Base-by-base conservation (phyloP, 2,329 filamentous ascomycete species). In the Stagonosporopsis tanaceti region DNA sequence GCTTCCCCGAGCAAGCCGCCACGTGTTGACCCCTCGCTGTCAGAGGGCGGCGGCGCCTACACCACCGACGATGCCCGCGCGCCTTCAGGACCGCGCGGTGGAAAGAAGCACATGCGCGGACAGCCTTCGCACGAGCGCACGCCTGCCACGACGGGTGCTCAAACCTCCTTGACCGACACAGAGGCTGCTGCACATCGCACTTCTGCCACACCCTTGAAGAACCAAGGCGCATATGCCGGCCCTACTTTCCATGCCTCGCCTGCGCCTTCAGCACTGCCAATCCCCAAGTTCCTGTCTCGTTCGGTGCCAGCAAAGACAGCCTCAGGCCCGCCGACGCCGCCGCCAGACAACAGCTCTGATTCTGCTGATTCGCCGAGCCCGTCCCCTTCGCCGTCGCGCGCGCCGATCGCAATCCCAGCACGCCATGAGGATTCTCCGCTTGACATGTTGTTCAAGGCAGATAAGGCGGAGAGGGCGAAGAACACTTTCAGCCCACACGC, bases 171-270 rank as follows among this genome's bases (percentile, higher is more conserved):
- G 63, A 70, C 71, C 34, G 71, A 74, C 47, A 67, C 66, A 30
- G 73, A 75, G 40, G 47, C 61, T 12, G 61, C 58, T 34, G 47
- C 61, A 1, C 59, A 60, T 35, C 62, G 69, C 25, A 37, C 59
- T 15, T 57, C 66, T 60, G 66, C 67, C 12, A 76, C 74, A 4
- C 74, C 74, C 6, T 62, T 67, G n/a, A 76, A 75, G 60, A 59
- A 64, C n/a, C 72, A 75, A 40, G 67, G 75, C 60, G 88, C 89
- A 42, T 99, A 97, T 78, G 95, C 95, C 37, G 95, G 94, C 14
- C 90, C 94, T 32, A 96, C 93, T 5, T 99, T 98, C 76, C 93
- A 97, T 76, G 91, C 93, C 38, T 98, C 95, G 8, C 95, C 95
- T 20, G 94, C 93, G 1, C 90, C 95, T 0, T 96, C 93, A 8